Base-by-base conservation (phyloP, 202 grass and related monocot genomes). In the Panicum hallii region DNA sequence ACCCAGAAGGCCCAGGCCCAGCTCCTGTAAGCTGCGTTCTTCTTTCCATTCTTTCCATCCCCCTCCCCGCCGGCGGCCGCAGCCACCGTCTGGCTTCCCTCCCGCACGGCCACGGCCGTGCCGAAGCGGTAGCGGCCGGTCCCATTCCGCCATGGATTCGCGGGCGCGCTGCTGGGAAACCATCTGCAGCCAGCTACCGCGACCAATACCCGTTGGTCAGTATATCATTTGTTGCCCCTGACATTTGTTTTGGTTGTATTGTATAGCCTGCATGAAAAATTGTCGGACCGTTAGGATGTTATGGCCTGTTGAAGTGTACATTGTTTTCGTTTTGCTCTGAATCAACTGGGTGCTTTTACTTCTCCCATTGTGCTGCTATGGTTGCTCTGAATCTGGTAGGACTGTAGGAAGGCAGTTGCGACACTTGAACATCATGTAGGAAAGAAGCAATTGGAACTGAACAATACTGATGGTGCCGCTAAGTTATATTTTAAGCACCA, bases 401-500 rank as follows among this genome's bases (percentile, higher is more conserved):
- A 70, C 3, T 73, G 70, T 30, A 52, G 42, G 61, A 82, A 30
- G 20, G 11, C 15, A 15, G 58, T 12, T 41, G 44, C 6, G 14
- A 43, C 6, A 53, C 38, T 62, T 63, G 12, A 7, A 2, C 16
- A 43, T 26, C 22, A 46, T 38, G 14, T 5, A 5, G 26, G 28
- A 5, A 16, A 36, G 30, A 34, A 70, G 19, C 40, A 49, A 42
- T 20, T 43, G 47, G 2, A 9, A 70, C 3, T 49, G 41, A 60
- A 40, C 44, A 11, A 2, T 38, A 23, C 26, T 0, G 32, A 49
- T 4, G 42, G 52, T 75, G 71, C 19, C 48, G 0, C 20, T 14
- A 38, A 46, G 28, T 75, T 45, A 40, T 3, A 82, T 70, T 53
- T 54, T 61, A 55, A 82, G 50, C 44, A 70, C 19, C 36, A 11